Conservation (phyloP, 371 early-diverging fungal species). For the Rhizopus sp. region DNA sequence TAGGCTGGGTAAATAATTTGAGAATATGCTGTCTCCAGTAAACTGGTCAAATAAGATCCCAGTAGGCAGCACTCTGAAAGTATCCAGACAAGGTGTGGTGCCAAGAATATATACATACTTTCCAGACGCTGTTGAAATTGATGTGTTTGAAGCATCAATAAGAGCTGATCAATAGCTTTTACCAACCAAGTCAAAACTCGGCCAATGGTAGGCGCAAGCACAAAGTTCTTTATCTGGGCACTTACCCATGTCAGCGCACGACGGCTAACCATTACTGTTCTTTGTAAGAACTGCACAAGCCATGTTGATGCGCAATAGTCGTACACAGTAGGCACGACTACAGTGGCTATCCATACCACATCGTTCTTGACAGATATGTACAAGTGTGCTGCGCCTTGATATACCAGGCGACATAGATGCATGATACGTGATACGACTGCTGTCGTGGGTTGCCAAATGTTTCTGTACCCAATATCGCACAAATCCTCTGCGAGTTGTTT, state of each 20-base stretch:
- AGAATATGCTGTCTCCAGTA: background rate
- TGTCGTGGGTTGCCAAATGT: slow-evolving; percentile 19
- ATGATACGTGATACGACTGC: slow-evolving; percentile 10
- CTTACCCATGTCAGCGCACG: too few relatives aligned
- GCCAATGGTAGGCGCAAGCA: slow-evolving; percentile 20
- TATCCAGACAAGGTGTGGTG: slow-evolving; percentile 12
- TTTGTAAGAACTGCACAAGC: background rate
- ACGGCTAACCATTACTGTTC: too few relatives aligned
- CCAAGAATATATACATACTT: slow-evolving; percentile 3
- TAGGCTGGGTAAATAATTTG: slow-evolving; percentile 16
- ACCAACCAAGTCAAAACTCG: slow-evolving; percentile 13
- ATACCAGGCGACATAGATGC: slow-evolving; percentile 17
- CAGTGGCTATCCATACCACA: slow-evolving; percentile 17
- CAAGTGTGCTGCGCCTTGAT: slow-evolving; percentile 12
- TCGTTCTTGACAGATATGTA: slow-evolving; percentile 20
- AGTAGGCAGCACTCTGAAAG: background rate
- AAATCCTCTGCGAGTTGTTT: slow-evolving; percentile 23
- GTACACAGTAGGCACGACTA: slow-evolving; percentile 14
- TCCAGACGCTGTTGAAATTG: slow-evolving; percentile 12
- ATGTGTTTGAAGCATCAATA: slow-evolving; percentile 15
- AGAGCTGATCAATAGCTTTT: slow-evolving; percentile 14
- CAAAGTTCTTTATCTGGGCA: background rate
- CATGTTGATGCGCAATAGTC: slow-evolving; percentile 12
- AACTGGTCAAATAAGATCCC: background rate
- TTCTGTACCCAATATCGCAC: slow-evolving; percentile 12